These are phyloP conservation scores for Xerocomellus amylosporus DNA, from an alignment of 768 basidiomycete genomes.

Conservation along the genomic window DNA sequence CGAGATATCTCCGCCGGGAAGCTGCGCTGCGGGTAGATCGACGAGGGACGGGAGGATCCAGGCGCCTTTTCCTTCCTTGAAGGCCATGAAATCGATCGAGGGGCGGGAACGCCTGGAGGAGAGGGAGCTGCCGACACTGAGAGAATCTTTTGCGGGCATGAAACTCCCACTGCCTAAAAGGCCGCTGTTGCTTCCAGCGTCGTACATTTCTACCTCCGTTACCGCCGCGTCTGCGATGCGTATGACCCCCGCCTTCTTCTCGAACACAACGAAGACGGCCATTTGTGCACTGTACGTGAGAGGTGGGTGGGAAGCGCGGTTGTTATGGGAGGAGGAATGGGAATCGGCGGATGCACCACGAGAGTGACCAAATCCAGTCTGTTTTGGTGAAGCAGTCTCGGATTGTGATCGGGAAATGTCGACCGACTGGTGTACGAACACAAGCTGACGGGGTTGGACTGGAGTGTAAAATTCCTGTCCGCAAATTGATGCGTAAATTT, in stretches of 20 bases:
- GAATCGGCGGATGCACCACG: constrained; percentile 44
- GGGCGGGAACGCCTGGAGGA: constrained; percentile 38
- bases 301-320: constrained; percentile 31
- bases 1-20: constrained; percentile 16
- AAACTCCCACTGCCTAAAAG: constrained; percentile 21
- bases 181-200: constrained; percentile 20
- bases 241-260: constrained; percentile 85
- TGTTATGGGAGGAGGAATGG: constrained; percentile 29
- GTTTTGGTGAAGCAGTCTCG: constrained; percentile 35
- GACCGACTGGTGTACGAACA: constrained; percentile 69
- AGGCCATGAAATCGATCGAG: constrained; percentile 43
- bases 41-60: constrained; percentile 29
- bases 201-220: constrained; percentile 68
- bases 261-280: constrained; percentile 79
- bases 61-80: constrained; percentile 33
- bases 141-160: constrained; percentile 21
- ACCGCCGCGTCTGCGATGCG: constrained; percentile 79
- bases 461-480: constrained; percentile 82
- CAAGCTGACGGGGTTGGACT: constrained; percentile 57
- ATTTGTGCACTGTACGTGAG: constrained; percentile 66
- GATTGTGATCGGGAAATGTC: constrained; percentile 46
- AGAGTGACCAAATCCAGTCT: constrained; percentile 34
- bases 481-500: constrained; percentile 1
- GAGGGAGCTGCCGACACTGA: constrained; percentile 24
- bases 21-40: constrained; percentile 23